These are phyloP conservation scores for Ramularia endophylla DNA, from an alignment of 2,329 filamentous ascomycete genomes.

Conservation along the genomic window DNA sequence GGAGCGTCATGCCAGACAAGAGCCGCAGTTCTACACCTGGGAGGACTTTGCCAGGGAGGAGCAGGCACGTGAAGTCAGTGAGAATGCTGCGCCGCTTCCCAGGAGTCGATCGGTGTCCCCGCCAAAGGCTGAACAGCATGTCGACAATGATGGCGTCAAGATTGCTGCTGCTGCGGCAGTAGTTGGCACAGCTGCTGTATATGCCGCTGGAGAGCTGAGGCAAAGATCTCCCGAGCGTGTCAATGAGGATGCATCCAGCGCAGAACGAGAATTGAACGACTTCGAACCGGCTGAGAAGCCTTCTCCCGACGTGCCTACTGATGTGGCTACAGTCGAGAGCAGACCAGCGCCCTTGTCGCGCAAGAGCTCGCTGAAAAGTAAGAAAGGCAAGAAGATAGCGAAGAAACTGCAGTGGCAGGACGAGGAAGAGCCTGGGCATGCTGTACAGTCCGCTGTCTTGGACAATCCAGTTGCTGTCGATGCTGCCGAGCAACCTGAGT, in stretches of 20 bases:
- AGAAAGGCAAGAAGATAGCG: conserved; percentile 25
- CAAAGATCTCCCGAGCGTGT: conserved; percentile 13
- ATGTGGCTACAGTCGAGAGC: conserved; percentile 1
- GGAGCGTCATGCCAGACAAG: conserved; percentile 16
- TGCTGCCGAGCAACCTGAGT: neutral
- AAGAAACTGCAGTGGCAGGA: conserved; percentile 15
- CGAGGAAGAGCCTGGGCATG: conserved; percentile 2
- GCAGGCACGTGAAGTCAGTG: conserved; percentile 16
- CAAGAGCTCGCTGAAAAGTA: conserved; percentile 14
- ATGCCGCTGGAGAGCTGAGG: conserved; percentile 14
- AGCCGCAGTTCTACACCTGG: conserved; percentile 35
- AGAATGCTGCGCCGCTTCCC: conserved; percentile 3
- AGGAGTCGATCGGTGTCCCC: conserved; percentile 13
- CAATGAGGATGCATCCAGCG: neutral
- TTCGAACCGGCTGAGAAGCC: too few relatives aligned
- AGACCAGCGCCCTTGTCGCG: conserved; percentile 7
- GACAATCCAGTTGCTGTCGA: conserved; percentile 6
- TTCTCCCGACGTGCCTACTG: conserved; percentile 2
- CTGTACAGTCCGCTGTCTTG: neutral
- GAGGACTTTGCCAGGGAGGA: conserved; percentile 32
- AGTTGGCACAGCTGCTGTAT: conserved; percentile 24
- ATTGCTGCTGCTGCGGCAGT: conserved; percentile 23
- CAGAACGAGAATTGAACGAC: neutral
- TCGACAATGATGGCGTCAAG: conserved; percentile 10
- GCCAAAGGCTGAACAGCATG: conserved; percentile 2